These are phyloP conservation scores for Cystobasidiaceae sp. DNA, from an alignment of 1,284 basidiomycete species.

Conservation along the genomic window DNA sequence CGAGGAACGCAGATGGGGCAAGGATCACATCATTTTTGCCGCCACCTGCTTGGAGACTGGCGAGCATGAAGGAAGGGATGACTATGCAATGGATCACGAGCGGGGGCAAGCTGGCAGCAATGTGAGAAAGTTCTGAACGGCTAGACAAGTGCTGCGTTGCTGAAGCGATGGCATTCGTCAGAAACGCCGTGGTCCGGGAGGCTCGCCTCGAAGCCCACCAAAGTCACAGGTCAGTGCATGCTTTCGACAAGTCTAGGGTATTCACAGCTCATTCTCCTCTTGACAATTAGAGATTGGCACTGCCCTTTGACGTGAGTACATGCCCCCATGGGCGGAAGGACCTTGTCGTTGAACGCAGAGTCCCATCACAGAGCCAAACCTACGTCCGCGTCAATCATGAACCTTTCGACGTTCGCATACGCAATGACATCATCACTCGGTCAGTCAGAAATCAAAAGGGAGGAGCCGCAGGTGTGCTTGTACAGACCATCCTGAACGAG, in stretches of 20 bases:
- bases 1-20: not conserved
- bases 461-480: conserved; percentile 12
- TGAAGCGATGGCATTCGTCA: no score
- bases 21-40: not conserved
- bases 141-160: no score
- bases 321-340: no score
- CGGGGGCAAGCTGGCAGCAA: not conserved
- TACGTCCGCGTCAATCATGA: conserved; percentile 14
- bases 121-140: no score
- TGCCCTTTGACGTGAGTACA: conserved; percentile 27
- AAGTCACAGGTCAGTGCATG: not conserved
- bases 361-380: not conserved
- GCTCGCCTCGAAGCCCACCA: not conserved
- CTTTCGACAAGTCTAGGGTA: not conserved
- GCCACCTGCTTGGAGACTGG: conserved; percentile 8
- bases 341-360: no score
- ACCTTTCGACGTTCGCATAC: conserved; percentile 25
- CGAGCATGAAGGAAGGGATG: not conserved
- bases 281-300: conserved; percentile 8
- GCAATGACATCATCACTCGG: conserved; percentile 22
- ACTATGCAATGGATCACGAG: conserved; percentile 1
- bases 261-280: not conserved
- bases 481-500: conserved; percentile 14
- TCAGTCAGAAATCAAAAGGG: conserved; percentile 13
- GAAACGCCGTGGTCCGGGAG: conserved; percentile 22